Base-by-base conservation (phyloP, 768 basidiomycete species). In the button mushroom (Agaricus bisporus) region DNA sequence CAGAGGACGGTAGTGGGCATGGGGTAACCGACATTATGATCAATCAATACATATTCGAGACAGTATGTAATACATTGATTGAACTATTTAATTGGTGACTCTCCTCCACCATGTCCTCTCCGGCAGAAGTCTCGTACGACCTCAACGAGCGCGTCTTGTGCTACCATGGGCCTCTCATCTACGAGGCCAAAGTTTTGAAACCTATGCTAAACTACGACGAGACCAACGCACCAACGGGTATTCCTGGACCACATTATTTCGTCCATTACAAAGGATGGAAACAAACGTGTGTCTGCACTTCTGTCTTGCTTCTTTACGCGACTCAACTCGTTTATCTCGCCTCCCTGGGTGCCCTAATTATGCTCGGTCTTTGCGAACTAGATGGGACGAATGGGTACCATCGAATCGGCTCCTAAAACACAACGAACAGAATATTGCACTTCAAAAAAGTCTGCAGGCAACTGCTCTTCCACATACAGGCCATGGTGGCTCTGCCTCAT, bases 201-300 rank as follows among this genome's bases (percentile, higher is more conserved):
- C 66, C 70, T 3, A 82, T 85, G 55, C 76, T 54, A 20, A 28
- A 71, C 38, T 85, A 83, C 70, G 82, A 85, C 55, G 84, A 86
- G 60, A 68, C 74, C 15, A 83, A 74, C 51, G 79, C 84, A 0
- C 74, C 80, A 39, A 76, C 80, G 5, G 81, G 83, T 5, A 66
- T 69, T 9, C 67, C 79, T 2, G 95, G 95, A 5, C 81, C 83
- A 3, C 91, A 95, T 62, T 98, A 91, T 70, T 86, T 89, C 56
- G 95, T 99, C 37, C 97, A 99, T 68, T 99, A 99, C 77, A 97
- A 98, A 69, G 97, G 97, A 8, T 99, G 97, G 97, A 99, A 98
- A 67, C 89, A 92, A 68, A 95, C 91, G 92, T 95, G 65, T 59
- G 82, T 73, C 18, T 43, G 11, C 32, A 11, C 32, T 38, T 57